Evolutionary conservation across 2,329 filamentous ascomycete species (phyloP), one percentile per base, ranked within the genome.

Genomic region (Cytospora chrysosperma): DNA sequence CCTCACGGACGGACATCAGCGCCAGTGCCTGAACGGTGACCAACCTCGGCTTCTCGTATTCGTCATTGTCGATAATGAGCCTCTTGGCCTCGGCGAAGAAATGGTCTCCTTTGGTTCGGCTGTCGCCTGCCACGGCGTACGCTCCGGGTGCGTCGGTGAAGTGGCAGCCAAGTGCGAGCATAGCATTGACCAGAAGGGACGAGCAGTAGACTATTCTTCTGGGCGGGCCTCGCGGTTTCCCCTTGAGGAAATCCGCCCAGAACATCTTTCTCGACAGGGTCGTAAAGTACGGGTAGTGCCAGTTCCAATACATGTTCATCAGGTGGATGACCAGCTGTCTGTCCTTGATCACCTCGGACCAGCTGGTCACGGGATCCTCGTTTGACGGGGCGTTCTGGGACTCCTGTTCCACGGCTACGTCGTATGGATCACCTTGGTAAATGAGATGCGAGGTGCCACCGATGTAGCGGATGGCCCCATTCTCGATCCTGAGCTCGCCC

Each of bases 281-380:
- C 4, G 93, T 94, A 75, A 98, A 99, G 77, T 95, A 98, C 21
- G 93, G 89, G 75, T 98, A 98, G 76, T 98, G 95, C 90, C 94
- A 98, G 70, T 88, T 92, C 77, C 98, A 98, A 77, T 99, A 99
- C 91, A 98, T 93, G 71, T 93, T 94, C 73, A 99, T 86, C 21
- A 99, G 85, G 75, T 97, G 94, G 19, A 88, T 85, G 69, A 97
- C 87, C 53, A 97, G 81, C 60, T 90, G 85, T 27, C 87, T 82
- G 73, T 97, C 92, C 57, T 87, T 82, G 1, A 92, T 97, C 53
- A 97, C 92, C 19, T 82, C 85, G 0, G 94, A 96, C 95, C 95
- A 99, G 60, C 89, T 93, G 24, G 86, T 88, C 60, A 95, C 82
- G 4, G 92, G 88, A 66, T 94, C 85, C 58, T 89, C 86, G 66